Evolutionary conservation across 1,284 basidiomycete species (phyloP).

Genomic region (Coniferiporia sulphurascens): DNA sequence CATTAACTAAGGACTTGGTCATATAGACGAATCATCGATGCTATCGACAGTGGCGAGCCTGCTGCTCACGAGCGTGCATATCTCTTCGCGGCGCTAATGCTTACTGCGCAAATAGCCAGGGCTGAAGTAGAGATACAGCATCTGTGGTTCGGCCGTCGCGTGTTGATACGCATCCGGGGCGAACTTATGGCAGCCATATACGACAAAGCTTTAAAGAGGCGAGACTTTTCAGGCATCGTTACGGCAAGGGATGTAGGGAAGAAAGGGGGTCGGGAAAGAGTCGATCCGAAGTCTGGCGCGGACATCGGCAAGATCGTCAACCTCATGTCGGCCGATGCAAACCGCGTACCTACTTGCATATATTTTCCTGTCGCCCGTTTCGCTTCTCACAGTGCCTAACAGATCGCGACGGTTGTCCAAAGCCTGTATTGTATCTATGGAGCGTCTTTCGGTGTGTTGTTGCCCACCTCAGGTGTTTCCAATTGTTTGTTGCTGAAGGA

Average conservation of each 20-base stretch:
- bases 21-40: constrained; percentile 12
- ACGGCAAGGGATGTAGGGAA: constrained; percentile 25
- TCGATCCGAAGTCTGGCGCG: constrained; percentile 63
- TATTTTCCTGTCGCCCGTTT: not conserved
- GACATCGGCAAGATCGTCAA: constrained; percentile 77
- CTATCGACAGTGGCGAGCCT: constrained; percentile 30
- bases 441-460: constrained; percentile 33
- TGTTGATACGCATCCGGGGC: constrained; percentile 59
- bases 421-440: constrained; percentile 62
- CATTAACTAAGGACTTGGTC: not conserved
- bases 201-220: constrained; percentile 74
- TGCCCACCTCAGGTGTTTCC: not conserved
- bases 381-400: constrained; percentile 27
- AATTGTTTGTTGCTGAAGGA: constrained; percentile 31
- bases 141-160: constrained; percentile 72
- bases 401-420: constrained; percentile 46
- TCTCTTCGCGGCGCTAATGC: constrained; percentile 65
- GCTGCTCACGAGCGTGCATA: constrained; percentile 56
- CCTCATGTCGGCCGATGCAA: constrained; percentile 53
- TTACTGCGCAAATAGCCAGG: constrained; percentile 55
- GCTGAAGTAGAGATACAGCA: constrained; percentile 72
- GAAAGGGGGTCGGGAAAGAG: constrained; percentile 34
- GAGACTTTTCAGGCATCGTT: too few relatives aligned
- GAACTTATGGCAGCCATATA: constrained; percentile 83
- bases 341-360: not conserved